phyloP scores from a whole-genome alignment of 306 rosid species.

The Cicer arietinum region DNA sequence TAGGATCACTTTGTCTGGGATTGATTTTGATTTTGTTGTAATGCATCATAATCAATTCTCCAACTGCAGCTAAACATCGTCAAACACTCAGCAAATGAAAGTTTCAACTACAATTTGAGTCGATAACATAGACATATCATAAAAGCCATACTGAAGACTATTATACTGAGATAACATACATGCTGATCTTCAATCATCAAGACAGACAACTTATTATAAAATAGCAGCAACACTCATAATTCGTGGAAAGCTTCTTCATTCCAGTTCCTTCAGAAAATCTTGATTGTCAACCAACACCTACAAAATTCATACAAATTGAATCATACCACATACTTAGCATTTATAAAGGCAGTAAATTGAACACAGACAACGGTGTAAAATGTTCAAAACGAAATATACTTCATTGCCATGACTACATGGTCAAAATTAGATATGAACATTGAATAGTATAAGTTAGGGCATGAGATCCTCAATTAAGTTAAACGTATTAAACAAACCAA shows the following conservation, averaged over 20 bases:
- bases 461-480: too few relatives aligned
- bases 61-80: neutral
- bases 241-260: slow-evolving; percentile 42
- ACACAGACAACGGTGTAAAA: slow-evolving; percentile 3
- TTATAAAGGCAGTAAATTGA: slow-evolving; percentile 21
- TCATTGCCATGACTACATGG: neutral
- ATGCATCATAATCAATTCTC: neutral
- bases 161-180: neutral
- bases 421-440: neutral
- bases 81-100: neutral
- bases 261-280: slow-evolving; percentile 85
- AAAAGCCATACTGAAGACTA: slow-evolving; percentile 9
- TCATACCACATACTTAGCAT: slow-evolving; percentile 18
- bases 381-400: neutral
- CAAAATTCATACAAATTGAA: slow-evolving; percentile 40
- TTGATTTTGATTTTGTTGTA: neutral
- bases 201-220: slow-evolving; percentile 49
- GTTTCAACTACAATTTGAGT: slow-evolving; percentile 23
- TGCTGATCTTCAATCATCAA: neutral
- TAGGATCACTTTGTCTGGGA: neutral
- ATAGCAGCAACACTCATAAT: slow-evolving; percentile 13
- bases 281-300: slow-evolving; percentile 91
- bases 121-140: slow-evolving; percentile 12
- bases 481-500: too few relatives aligned
- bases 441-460: too few relatives aligned